phyloP scores from a whole-genome alignment of 2,329 filamentous ascomycete genomes.

The Monosporascus sp. region DNA sequence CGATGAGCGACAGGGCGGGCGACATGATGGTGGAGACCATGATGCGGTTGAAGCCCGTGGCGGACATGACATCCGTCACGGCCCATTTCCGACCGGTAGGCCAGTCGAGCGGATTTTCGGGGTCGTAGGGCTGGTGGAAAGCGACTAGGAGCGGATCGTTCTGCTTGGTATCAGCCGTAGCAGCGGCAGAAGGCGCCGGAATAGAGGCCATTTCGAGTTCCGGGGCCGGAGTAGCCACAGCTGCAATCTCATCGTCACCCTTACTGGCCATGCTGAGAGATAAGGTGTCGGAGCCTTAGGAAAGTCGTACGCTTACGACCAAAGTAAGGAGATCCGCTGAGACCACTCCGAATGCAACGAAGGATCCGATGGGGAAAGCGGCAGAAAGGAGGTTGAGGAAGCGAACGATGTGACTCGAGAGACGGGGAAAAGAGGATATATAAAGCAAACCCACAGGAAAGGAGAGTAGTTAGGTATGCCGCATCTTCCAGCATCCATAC shows the following conservation, averaged over 20 bases:
- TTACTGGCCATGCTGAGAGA: background rate
- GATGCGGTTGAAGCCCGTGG: constrained; percentile 46
- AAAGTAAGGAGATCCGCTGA: background rate
- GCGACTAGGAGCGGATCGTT: background rate
- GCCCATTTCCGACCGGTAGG: constrained; percentile 39
- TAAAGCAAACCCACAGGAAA: background rate
- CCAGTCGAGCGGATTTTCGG: constrained; percentile 36
- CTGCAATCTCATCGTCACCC: background rate
- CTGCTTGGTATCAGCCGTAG: background rate
- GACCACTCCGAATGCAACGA: background rate
- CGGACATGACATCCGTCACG: constrained; percentile 42
- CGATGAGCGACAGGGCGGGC: constrained; percentile 43
- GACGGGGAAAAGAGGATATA: background rate
- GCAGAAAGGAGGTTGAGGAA: too few species aligned
- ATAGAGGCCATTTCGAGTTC: background rate
- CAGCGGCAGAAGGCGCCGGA: background rate
- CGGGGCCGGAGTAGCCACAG: background rate
- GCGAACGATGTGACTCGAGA: too few species aligned
- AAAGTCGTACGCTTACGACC: background rate
- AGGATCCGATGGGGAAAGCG: background rate
- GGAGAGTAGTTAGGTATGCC: too few species aligned
- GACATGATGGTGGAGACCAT: constrained; percentile 49
- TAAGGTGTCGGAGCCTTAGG: background rate
- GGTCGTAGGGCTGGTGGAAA: constrained; percentile 7
- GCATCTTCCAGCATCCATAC: too few species aligned